A percentile compares a stretch with the other conserved stretches of the same genome.
These are phyloP conservation scores for Pleurotus tuber-regium DNA, from an alignment of 768 basidiomycete genomes.

Conservation along the genomic window DNA sequence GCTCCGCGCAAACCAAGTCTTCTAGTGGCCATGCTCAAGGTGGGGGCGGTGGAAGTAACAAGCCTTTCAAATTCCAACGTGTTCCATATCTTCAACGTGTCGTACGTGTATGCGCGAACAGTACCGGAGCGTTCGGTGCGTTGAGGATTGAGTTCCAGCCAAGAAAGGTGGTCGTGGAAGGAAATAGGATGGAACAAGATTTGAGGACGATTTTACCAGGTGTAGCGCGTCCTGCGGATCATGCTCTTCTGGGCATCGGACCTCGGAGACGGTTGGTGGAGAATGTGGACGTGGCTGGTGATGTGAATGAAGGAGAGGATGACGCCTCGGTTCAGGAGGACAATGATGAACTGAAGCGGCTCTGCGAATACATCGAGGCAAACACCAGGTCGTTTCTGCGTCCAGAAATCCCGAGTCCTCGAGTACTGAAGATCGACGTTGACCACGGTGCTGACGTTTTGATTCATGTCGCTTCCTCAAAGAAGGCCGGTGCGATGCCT, in stretches of 20 bases:
- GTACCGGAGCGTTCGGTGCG: slow-evolving; percentile 86
- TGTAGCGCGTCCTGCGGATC: slow-evolving; percentile 13
- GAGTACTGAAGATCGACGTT: slow-evolving; percentile 18
- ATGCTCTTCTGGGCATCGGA: neutral
- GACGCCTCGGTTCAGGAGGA: slow-evolving; percentile 37
- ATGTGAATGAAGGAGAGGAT: slow-evolving; percentile 25
- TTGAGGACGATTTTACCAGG: slow-evolving; percentile 41
- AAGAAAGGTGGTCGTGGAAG: slow-evolving; percentile 48
- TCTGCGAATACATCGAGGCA: slow-evolving; percentile 28
- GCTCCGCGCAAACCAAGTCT: slow-evolving; percentile 38
- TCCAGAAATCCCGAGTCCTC: slow-evolving; percentile 11
- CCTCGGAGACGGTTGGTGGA: neutral
- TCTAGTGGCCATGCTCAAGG: neutral
- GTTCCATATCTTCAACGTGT: slow-evolving; percentile 84
- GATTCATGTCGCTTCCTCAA: slow-evolving; percentile 32
- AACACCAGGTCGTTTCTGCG: slow-evolving; percentile 23
- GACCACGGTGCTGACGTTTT: slow-evolving; percentile 64
- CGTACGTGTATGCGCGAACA: slow-evolving; percentile 79
- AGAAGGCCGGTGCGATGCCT: slow-evolving; percentile 26
- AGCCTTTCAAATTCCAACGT: slow-evolving; percentile 75
- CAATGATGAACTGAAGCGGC: slow-evolving; percentile 26
- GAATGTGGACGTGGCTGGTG: no score
- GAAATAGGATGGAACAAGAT: slow-evolving; percentile 63
- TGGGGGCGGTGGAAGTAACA: slow-evolving; percentile 27
- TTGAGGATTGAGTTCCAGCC: slow-evolving; percentile 72